phyloP scores from a whole-genome alignment of 1,284 basidiomycete genomes.

The Rhodotorula sp. region DNA sequence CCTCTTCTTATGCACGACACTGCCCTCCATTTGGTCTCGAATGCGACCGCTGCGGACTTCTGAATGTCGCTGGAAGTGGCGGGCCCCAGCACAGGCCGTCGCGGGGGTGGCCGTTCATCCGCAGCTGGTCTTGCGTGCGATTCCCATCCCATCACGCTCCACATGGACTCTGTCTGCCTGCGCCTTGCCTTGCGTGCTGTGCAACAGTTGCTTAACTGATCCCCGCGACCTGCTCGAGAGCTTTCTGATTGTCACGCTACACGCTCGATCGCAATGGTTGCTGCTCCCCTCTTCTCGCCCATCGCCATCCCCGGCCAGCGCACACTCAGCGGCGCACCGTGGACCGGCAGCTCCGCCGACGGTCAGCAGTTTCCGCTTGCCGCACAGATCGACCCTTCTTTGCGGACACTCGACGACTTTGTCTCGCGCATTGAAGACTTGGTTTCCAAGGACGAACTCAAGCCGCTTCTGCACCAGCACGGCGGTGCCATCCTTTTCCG shows the following conservation, averaged over 20 bases:
- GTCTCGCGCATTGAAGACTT: constrained; percentile 1
- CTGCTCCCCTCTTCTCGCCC: not conserved
- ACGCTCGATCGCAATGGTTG: not conserved
- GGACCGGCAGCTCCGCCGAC: not conserved
- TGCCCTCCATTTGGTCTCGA: too few relatives aligned
- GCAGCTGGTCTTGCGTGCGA: too few relatives aligned
- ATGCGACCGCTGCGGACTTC: too few relatives aligned
- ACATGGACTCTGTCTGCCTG: too few relatives aligned
- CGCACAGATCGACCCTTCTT: not conserved
- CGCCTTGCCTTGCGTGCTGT: too few relatives aligned
- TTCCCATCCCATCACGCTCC: too few relatives aligned
- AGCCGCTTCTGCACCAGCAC: constrained; percentile 4
- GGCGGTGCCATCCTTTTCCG: constrained; percentile 17
- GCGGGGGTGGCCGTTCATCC: too few relatives aligned
- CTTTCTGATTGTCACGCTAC: not conserved
- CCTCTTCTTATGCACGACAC: too few relatives aligned
- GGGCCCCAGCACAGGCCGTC: too few relatives aligned
- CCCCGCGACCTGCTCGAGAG: not conserved
- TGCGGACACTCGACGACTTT: constrained; percentile 8
- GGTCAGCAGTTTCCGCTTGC: constrained; percentile 9
- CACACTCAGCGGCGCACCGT: not conserved
- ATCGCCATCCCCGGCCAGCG: constrained; percentile 11
- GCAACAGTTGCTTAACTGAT: not conserved
- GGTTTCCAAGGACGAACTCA: not conserved
- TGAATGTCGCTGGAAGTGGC: too few relatives aligned